Base-by-base conservation (phyloP, 2,329 filamentous ascomycete genomes). In the Aspergillus fructus region DNA sequence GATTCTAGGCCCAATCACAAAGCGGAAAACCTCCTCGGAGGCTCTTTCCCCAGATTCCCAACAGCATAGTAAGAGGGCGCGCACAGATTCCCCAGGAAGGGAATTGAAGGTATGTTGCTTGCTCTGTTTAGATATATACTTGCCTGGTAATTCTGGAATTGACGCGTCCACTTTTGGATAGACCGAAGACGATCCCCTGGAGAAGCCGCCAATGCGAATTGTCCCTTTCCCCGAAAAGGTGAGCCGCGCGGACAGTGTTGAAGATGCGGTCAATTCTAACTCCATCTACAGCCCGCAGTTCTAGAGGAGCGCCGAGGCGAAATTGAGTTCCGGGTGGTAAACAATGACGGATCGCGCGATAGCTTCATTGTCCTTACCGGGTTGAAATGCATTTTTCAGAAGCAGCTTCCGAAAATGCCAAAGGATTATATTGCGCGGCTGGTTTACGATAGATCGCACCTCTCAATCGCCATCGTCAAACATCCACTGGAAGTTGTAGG, bases 351-450 rank as follows among this genome's bases (percentile, higher is more conserved):
- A 67, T 83, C 87, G 39, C 85, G 89, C 63, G 91, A 96, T 69
- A 96, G 90, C 70, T 87, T 93, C 64, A 96, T 97, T 70, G 96
- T 99, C 66, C 82, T 99, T 58, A 97, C 93, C 0, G 94, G 94
- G 13, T 81, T 99, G 55, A 99, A 97, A 73, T 96, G 93, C 71
- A 96, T 99, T 63, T 97, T 99, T 69, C 94, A 99, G 73, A 97
- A 97, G 68, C 94, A 99, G 71, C 82, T 99, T 5, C 94, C 94
- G 0, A 97, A 97, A 76, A 99, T 99, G 94, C 94, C 94, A 13
- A 97, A 97, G 75, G 94, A 97, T 71, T 99, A 99, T 74, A 97
- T 99, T 66, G 94, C 94, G 4, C 90, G 94, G 40, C 85, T 99
- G 7, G 94, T 99, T 58, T 99, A 99, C 77, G 94, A 99, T 75